A percentile compares a stretch with the other conserved stretches of the same genome.
phyloP scores from a whole-genome alignment of 352 stramenopile species.

The Phytophthora europaea region DNA sequence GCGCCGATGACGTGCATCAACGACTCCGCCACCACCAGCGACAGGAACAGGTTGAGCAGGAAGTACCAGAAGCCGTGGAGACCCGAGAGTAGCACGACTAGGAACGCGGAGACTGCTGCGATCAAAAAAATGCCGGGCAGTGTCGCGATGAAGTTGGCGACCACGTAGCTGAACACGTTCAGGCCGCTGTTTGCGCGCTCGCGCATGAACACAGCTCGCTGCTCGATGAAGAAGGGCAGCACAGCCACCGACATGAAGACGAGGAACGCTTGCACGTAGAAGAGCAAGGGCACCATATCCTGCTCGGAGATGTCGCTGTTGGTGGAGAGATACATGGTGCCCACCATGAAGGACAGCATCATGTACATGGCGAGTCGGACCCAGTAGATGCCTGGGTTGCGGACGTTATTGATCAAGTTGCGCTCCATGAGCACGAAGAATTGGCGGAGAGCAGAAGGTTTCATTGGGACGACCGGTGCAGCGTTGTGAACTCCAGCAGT shows the following conservation, averaged over 20 bases:
- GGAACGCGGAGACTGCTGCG: slow-evolving; percentile 52
- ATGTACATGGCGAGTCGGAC: slow-evolving; percentile 77
- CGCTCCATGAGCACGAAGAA: slow-evolving; percentile 67
- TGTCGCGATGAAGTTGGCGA: slow-evolving; percentile 68
- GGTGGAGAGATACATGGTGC: slow-evolving; percentile 71
- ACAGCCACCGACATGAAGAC: slow-evolving; percentile 91
- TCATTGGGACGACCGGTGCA: slow-evolving; percentile 32
- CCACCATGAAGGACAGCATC: slow-evolving; percentile 69
- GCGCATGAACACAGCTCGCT: slow-evolving; percentile 84
- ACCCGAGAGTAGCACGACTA: slow-evolving; percentile 55
- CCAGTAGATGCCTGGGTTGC: slow-evolving; percentile 78
- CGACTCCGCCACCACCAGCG: slow-evolving; percentile 75
- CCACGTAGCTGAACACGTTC: slow-evolving; percentile 71
- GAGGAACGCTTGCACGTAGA: slow-evolving; percentile 90
- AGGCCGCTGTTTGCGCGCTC: slow-evolving; percentile 63
- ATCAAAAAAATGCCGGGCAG: slow-evolving; percentile 73
- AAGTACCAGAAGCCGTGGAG: slow-evolving; percentile 63
- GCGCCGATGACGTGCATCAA: slow-evolving; percentile 77
- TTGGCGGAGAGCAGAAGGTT: slow-evolving; percentile 51
- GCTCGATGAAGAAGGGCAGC: slow-evolving; percentile 86
- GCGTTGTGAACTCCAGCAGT: slow-evolving; percentile 1
- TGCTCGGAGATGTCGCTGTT: slow-evolving; percentile 30
- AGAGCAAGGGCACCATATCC: slow-evolving; percentile 73
- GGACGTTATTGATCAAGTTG: slow-evolving; percentile 66
- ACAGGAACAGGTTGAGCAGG: slow-evolving; percentile 73